Percentiles rank a stretch among this genome's conserved stretches.
phyloP scores from a whole-genome alignment of 2,329 filamentous ascomycete genomes.

The Fusarium veterinarium region DNA sequence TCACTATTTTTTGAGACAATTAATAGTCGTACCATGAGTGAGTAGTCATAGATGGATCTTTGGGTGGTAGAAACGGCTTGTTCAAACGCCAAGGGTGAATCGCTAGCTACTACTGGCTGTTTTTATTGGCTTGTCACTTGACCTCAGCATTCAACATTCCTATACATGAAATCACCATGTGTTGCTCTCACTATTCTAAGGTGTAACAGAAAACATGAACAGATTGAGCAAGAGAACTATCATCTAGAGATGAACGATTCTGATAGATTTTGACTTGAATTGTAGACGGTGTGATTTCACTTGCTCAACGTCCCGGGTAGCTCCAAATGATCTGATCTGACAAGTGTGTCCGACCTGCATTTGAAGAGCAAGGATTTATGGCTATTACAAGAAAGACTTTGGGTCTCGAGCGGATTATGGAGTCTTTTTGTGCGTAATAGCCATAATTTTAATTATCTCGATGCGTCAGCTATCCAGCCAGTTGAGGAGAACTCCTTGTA shows the following conservation, averaged over 20 bases:
- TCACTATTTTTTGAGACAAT: not conserved
- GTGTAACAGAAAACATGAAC: not conserved
- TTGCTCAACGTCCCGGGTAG: not conserved
- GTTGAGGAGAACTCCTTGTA: not conserved
- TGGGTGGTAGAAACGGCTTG: constrained; percentile 17
- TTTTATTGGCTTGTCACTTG: constrained; percentile 34
- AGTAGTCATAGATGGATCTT: constrained; percentile 8
- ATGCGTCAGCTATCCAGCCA: not conserved
- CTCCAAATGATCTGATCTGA: not conserved
- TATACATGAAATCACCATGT: not conserved
- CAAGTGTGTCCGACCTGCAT: not conserved
- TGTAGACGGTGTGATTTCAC: not conserved
- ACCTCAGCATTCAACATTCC: not conserved
- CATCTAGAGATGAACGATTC: not conserved
- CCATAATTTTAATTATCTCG: not conserved
- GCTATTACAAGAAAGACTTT: not conserved
- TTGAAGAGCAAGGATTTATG: not conserved
- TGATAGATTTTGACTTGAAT: not conserved
- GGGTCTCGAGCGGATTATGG: not conserved
- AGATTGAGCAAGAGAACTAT: too few species aligned
- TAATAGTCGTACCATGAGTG: not conserved
- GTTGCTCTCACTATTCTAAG: not conserved
- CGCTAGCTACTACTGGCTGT: not conserved
- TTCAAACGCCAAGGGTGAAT: constrained; percentile 30
- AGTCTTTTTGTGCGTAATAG: too few species aligned